phyloP scores from a whole-genome alignment of 2,329 filamentous ascomycete species.

The Didymella pinodella region DNA sequence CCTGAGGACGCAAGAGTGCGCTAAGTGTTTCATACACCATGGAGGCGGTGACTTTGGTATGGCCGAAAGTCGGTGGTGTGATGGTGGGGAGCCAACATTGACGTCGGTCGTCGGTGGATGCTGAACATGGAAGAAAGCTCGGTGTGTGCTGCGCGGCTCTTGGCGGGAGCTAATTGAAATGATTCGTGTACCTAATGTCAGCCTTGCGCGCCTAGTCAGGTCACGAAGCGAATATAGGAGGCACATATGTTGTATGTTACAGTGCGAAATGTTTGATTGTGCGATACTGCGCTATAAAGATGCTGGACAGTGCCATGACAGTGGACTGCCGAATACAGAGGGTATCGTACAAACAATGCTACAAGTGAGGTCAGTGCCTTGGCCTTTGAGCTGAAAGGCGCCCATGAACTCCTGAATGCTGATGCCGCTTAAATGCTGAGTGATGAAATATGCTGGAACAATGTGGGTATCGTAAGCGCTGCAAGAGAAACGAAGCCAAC shows the following conservation, averaged over 20 bases:
- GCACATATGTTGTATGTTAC: not conserved
- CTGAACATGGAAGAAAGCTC: constrained; percentile 18
- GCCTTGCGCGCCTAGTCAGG: constrained; percentile 9
- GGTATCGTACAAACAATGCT: constrained; percentile 21
- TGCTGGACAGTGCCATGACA: constrained; percentile 6
- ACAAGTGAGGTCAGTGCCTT: not conserved
- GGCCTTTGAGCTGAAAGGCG: not conserved
- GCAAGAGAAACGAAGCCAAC: constrained; percentile 13
- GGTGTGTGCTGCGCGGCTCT: constrained; percentile 17
- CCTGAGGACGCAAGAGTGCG: constrained; percentile 1
- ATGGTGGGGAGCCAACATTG: constrained; percentile 20
- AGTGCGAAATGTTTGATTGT: not conserved
- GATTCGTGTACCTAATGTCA: constrained; percentile 4
- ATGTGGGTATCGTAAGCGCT: constrained; percentile 33
- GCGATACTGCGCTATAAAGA: constrained; percentile 6
- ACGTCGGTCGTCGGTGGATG: constrained; percentile 27
- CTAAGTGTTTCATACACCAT: constrained; percentile 23
- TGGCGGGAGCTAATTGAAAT: not conserved
- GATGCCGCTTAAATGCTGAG: constrained; percentile 16
- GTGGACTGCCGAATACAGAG: constrained; percentile 13
- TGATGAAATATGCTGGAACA: constrained; percentile 18
- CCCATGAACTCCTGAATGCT: constrained; percentile 13
- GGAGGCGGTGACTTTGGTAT: constrained; percentile 24
- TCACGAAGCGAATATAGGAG: not conserved
- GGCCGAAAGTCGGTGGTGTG: constrained; percentile 23